Evolutionary conservation across 257 asterid genomes (phyloP), one percentile per base, ranked within the genome.

Genomic region (Solanum habrochaites): DNA sequence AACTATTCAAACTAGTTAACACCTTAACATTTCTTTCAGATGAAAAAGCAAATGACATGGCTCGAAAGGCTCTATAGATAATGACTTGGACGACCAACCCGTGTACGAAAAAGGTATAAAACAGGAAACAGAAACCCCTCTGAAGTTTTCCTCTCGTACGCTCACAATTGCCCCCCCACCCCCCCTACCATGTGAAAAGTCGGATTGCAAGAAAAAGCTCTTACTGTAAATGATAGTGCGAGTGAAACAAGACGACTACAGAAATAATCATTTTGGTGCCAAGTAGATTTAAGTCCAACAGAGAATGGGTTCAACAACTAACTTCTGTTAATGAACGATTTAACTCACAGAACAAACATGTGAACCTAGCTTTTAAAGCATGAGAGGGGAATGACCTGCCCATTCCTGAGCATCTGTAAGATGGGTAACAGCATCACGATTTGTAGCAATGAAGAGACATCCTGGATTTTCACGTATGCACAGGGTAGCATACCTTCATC

Each of bases 371-470:
- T 8, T 8, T 85, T 85, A 67, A 27, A 64, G 62, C 75, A 29
- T 82, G 25, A 85, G 56, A 31, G 7, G 81, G 86, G 73, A 66
- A 35, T 77, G 86, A 97, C 99, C 99, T 96, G 99, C 99, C 99
- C 99, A 97, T 94, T 97, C 99, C 87, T 97, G 99, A 90, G 99
- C 99, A 93, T 97, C 99, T 15, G 99, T 97, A 85, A 97, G 98
- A 93, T 97, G 99, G 86, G 99, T 97, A 71, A 97, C 99, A 85
- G 99, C 99, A 88, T 97, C 99, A 11, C 98, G 95, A 90, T 97
- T 97, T 25, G 99, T 97, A 15, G 99, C 99, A 88, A 97, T 95
- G 91, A 97, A 97, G 86, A 97, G 97, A 86, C 99, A 97, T 83
- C 98, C 98, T 1, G 97, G 99, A 88, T 97, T 97, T 89, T 97